Base-by-base conservation (phyloP, 2,329 filamentous ascomycete genomes). In the Epichloe sibirici region DNA sequence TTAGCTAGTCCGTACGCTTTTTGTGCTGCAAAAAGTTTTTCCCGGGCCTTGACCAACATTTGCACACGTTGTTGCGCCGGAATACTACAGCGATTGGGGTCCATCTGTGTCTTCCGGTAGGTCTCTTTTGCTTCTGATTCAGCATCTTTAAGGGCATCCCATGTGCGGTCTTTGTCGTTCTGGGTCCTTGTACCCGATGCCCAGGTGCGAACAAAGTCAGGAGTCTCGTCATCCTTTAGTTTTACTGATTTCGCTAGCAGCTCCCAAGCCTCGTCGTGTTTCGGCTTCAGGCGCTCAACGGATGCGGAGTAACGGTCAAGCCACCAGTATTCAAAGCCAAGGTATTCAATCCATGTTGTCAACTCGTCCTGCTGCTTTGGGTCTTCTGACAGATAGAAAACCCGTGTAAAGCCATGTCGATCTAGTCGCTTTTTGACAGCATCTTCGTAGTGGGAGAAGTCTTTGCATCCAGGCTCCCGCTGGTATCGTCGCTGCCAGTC, bases 301-400 rank as follows among this genome's bases (percentile, higher is more conserved):
- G 45, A 37, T 13, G 45, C 52, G n/a, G 50, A 53, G 46, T 62
- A 61, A 35, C 49, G 45, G 42, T 59, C 57, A n/a, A 58, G 52
- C 56, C 59, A 59, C 58, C 56, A 58, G 53, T 61, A 58, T 53
- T 64, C 57, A 50, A 57, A 69, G 45, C 52, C 56, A 23, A 70
- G 62, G 56, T 65, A 70, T 56, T 72, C 69, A 49, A 71, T 66
- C 69, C 69, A 71, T 7, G 63, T 69, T 42, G 66, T 62, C 34
- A 70, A 49, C 42, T 61, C 55, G 50, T 69, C 62, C 54, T 72
- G 62, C 7, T 56, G 55, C 48, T 55, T 56, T 1, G 59, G 60
- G 49, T 66, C 61, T 45, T 65, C 48, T 42, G 61, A 38, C 31
- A 69, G 56, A 43, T 66, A 46, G 53, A 68, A 66, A 12, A 56